These are phyloP conservation scores for Globisporangium middletonii DNA, from an alignment of 352 stramenopile species.

Conservation along the genomic window DNA sequence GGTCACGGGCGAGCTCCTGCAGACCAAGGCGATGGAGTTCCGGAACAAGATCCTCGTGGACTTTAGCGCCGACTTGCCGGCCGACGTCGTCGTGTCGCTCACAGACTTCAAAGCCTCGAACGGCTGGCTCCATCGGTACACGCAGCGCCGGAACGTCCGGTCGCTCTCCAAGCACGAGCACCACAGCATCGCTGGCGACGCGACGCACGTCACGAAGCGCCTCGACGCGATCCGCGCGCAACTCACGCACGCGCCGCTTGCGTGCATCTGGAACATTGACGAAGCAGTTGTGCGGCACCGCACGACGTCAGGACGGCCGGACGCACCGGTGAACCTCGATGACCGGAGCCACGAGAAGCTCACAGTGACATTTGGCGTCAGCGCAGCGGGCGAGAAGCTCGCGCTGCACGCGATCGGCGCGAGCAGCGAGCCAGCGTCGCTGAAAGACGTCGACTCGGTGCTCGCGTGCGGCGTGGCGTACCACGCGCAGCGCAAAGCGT, in stretches of 20 bases:
- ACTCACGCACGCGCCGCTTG: conserved; percentile 34
- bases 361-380: conserved; percentile 50
- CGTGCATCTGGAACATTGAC: conserved; percentile 73
- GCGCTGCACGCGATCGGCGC: conserved; percentile 54
- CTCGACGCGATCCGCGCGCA: conserved; percentile 45
- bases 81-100: conserved; percentile 72
- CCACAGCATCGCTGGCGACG: conserved; percentile 8
- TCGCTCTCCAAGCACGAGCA: conserved; percentile 39
- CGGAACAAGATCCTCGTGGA: conserved; percentile 75
- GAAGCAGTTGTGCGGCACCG: conserved; percentile 45
- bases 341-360: conserved; percentile 39
- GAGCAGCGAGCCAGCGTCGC: conserved; percentile 23
- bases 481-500: conserved; percentile 31
- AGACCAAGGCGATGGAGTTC: conserved; percentile 78
- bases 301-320: conserved; percentile 28
- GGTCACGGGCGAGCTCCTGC: conserved; percentile 68
- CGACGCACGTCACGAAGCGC: conserved; percentile 23
- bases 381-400: conserved; percentile 59
- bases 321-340: conserved; percentile 41
- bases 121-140: conserved; percentile 75
- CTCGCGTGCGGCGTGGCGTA: conserved; percentile 35
- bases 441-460: conserved; percentile 34
- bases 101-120: conserved; percentile 84
- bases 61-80: conserved; percentile 56
- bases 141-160: conserved; percentile 65